phyloP scores from a whole-genome alignment of 2,329 filamentous ascomycete species.

The Clonostachys rhizophaga region DNA sequence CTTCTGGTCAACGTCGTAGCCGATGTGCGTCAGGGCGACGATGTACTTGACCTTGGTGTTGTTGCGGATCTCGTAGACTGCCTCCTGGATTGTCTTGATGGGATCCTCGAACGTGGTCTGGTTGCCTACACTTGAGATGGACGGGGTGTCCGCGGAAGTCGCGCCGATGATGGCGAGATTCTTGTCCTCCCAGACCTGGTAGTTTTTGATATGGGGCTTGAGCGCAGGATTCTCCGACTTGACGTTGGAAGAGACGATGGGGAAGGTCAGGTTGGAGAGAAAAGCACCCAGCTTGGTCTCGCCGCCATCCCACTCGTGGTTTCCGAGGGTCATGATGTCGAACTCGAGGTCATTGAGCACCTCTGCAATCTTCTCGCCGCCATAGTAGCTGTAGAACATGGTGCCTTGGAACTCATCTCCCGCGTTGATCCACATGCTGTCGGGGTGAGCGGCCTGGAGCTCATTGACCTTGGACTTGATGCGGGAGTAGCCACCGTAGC shows the following conservation, averaged over 20 bases:
- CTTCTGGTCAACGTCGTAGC: slow-evolving; percentile 58
- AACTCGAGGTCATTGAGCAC: slow-evolving; percentile 62
- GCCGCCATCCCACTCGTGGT: slow-evolving; percentile 64
- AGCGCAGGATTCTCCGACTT: slow-evolving; percentile 53
- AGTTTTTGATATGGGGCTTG: slow-evolving; percentile 60
- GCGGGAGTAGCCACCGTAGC: slow-evolving; percentile 60
- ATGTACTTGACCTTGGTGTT: slow-evolving; percentile 58
- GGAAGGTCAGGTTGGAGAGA: slow-evolving; percentile 59
- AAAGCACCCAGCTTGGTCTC: slow-evolving; percentile 59
- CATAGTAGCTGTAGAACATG: slow-evolving; percentile 63
- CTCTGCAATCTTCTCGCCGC: slow-evolving; percentile 63
- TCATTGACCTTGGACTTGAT: slow-evolving; percentile 57
- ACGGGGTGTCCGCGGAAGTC: slow-evolving; percentile 54
- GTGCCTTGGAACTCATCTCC: slow-evolving; percentile 70
- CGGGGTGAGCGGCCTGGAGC: slow-evolving; percentile 50
- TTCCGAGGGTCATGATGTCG: slow-evolving; percentile 63
- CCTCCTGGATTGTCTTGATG: slow-evolving; percentile 52
- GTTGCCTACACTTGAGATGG: slow-evolving; percentile 53
- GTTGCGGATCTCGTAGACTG: slow-evolving; percentile 55
- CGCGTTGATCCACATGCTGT: slow-evolving; percentile 59
- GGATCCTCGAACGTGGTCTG: slow-evolving; percentile 55
- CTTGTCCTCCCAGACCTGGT: slow-evolving; percentile 58
- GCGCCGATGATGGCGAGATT: slow-evolving; percentile 59
- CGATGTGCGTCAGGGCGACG: slow-evolving; percentile 63
- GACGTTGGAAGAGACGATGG: slow-evolving; percentile 59